Conservation (phyloP, 2,329 filamentous ascomycete species). For the Aspergillus fructus region DNA sequence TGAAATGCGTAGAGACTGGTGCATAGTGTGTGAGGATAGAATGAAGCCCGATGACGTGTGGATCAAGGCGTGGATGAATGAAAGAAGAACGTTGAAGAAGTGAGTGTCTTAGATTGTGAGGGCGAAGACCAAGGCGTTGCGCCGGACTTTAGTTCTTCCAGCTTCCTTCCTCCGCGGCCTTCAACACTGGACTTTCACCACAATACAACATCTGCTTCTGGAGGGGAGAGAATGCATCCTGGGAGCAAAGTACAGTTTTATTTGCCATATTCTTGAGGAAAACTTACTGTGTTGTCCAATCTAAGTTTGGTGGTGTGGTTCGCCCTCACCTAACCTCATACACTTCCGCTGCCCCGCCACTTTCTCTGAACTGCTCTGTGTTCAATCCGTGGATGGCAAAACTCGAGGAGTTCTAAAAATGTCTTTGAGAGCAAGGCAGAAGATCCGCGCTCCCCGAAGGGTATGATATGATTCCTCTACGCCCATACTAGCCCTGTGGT, state of each 20-base stretch:
- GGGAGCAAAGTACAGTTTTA: background rate
- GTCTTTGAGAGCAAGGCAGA: slow-evolving; percentile 58
- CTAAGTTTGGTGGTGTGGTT: background rate
- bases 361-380: background rate
- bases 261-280: background rate
- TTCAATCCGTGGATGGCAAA: slow-evolving; percentile 13
- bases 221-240: background rate
- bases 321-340: slow-evolving; percentile 13
- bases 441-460: slow-evolving; percentile 66
- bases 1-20: slow-evolving; percentile 15
- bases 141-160: slow-evolving; percentile 30
- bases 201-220: background rate
- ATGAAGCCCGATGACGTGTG: background rate
- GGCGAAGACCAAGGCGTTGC: slow-evolving; percentile 15
- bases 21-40: slow-evolving; percentile 18
- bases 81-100: background rate
- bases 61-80: background rate
- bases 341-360: slow-evolving; percentile 7
- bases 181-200: background rate
- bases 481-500: background rate
- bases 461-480: slow-evolving; percentile 50
- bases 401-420: slow-evolving; percentile 32
- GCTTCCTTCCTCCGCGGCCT: slow-evolving; percentile 20
- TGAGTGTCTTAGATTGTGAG: background rate
- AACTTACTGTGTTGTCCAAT: background rate